Evolutionary conservation across 2,329 filamentous ascomycete genomes (phyloP), one percentile per base, ranked within the genome.

Genomic region (Penicillium sp.): DNA sequence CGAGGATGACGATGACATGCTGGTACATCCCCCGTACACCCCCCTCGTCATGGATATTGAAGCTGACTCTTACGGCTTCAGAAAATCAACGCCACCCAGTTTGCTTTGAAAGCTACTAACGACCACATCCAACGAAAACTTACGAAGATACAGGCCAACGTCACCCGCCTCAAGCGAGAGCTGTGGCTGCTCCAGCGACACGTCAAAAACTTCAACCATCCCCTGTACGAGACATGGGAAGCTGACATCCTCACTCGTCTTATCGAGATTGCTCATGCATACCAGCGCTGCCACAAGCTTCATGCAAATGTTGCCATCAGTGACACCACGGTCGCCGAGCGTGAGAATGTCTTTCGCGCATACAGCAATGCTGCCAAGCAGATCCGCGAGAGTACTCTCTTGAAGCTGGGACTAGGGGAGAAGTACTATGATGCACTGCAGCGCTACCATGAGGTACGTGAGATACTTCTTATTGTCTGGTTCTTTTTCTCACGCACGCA

Each of bases 241-340:
- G 65, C 65, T 11, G 61, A 68, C 41, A 57, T 57, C n/a, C 56
- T 68, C 11, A 68, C 65, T 1, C 60, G 63, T 18, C 56, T 68
- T n/a, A 59, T 68, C 39, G 65, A 66, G 37, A 56, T 63, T 18
- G 54, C 62, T 11, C 57, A 64, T 46, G 47, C 55, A 28, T 49
- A 42, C 8, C 58, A 62, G 34, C 38, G 50, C 11, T 37, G 50
- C 10, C 51, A 51, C 42, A 62, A 55, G 36, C 28, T 65, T 22
- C 57, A 56, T 1, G 51, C 48, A 8, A 57, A 56, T 3, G 20
- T 61, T 10, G 49, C 49, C 32, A 45, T 61, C 5, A 49, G 55
- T 8, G 50, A 59, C 16, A 47, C 36, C 7, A 47, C 44, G 2
- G 39, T 32, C 22, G 40, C 53, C 5, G 51, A 57, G 13, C 51